Percentiles rank a stretch among this genome's conserved stretches.
These are phyloP conservation scores for Coccomyxa sp. DNA, from an alignment of 139 green algal species.

Conservation along the genomic window DNA sequence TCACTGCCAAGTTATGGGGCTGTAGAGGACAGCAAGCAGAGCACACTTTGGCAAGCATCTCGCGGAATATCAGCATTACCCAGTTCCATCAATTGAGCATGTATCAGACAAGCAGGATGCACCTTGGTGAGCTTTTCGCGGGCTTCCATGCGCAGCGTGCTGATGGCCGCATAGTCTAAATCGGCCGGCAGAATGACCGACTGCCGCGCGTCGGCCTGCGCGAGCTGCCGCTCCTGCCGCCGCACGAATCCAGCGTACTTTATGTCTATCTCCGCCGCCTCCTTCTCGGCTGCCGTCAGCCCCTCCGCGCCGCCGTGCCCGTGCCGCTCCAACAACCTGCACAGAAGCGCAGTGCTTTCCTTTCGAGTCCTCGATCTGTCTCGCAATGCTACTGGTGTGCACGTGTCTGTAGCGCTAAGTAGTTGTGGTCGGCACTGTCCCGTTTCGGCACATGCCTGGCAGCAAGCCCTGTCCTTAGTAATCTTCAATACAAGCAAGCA, in stretches of 20 bases:
- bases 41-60: not conserved
- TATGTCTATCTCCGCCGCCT: conserved; percentile 90
- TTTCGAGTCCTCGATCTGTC: not conserved
- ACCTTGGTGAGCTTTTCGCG: conserved; percentile 86
- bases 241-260: conserved; percentile 97
- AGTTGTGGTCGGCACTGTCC: not conserved
- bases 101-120: not conserved
- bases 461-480: not conserved
- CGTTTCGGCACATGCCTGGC: not conserved
- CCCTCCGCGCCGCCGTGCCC: conserved; percentile 23
- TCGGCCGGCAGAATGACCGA: conserved; percentile 58
- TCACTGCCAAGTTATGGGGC: no score
- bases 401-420: not conserved
- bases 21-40: no score
- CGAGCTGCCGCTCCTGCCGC: conserved; percentile 60
- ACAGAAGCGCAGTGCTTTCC: not conserved
- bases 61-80: no score
- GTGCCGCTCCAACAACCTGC: conserved; percentile 56
- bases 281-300: conserved; percentile 56
- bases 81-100: not conserved
- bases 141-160: conserved; percentile 80
- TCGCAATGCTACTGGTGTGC: not conserved
- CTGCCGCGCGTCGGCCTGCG: conserved; percentile 44
- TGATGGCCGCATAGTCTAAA: conserved; percentile 72
- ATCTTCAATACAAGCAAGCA: no score